Conservation (phyloP, 352 stramenopile species). For the Phytophthora fragariaefolia region DNA sequence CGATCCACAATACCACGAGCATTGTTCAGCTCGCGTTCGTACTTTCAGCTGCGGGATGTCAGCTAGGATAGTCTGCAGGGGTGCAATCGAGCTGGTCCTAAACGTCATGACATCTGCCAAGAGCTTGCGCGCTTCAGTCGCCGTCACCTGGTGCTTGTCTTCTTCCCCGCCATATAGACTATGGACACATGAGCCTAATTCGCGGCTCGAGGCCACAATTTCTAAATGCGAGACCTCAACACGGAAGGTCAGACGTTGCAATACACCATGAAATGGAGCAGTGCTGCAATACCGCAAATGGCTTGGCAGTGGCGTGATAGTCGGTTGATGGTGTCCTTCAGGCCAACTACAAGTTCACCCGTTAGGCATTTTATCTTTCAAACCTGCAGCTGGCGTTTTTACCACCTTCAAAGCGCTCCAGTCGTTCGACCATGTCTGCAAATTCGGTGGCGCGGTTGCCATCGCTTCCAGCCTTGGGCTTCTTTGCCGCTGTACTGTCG, state of each 20-base stretch:
- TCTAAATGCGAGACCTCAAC: constrained; percentile 19
- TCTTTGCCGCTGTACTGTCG: constrained; percentile 22
- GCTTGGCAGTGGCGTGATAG: constrained; percentile 64
- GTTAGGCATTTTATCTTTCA: not conserved
- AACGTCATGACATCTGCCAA: constrained; percentile 55
- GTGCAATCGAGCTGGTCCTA: constrained; percentile 56
- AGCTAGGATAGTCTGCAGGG: constrained; percentile 64
- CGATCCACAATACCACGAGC: not conserved
- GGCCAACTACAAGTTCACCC: constrained; percentile 28
- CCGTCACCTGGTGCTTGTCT: constrained; percentile 22
- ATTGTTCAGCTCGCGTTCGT: not conserved
- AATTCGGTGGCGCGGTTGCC: constrained; percentile 30
- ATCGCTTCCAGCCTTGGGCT: constrained; percentile 3
- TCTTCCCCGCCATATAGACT: constrained; percentile 27
- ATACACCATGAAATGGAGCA: not conserved
- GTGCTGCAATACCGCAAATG: constrained; percentile 47
- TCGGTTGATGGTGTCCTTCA: constrained; percentile 51
- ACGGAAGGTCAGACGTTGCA: constrained; percentile 4
- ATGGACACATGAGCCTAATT: constrained; percentile 26
- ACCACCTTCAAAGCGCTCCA: constrained; percentile 55
- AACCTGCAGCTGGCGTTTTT: too few relatives aligned
- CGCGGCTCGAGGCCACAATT: constrained; percentile 37
- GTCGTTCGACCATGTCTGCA: constrained; percentile 30
- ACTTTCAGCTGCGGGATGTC: constrained; percentile 67
- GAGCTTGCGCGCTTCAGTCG: constrained; percentile 28